A percentile compares a stretch with the other conserved stretches of the same genome.
Evolutionary conservation across 768 basidiomycete genomes (phyloP).

Genomic region (Leccinum boreale): DNA sequence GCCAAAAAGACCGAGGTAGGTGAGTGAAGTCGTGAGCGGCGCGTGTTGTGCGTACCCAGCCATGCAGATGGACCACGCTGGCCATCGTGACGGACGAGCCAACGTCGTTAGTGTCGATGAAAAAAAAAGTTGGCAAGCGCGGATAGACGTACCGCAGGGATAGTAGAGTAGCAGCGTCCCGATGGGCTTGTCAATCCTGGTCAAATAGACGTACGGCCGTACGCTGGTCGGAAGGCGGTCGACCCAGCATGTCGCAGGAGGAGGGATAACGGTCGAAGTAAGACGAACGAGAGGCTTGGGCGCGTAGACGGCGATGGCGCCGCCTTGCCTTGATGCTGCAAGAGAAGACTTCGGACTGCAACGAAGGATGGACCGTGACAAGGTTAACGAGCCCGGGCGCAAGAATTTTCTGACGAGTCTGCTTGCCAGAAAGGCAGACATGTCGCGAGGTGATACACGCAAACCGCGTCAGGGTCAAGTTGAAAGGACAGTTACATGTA

Average conservation of each 20-base stretch:
- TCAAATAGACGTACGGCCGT: constrained; percentile 81
- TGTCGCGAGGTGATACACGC: not conserved
- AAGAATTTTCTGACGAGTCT: constrained; percentile 1
- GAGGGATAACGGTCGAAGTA: constrained; percentile 14
- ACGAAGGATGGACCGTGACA: not conserved
- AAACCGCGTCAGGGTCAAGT: not conserved
- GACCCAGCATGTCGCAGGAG: constrained; percentile 53
- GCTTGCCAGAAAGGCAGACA: constrained; percentile 8
- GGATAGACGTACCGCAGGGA: constrained; percentile 75
- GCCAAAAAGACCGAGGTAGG: constrained; percentile 81
- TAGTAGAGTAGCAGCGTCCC: constrained; percentile 89
- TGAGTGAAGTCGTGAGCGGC: constrained; percentile 65
- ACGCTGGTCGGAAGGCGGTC: constrained; percentile 56
- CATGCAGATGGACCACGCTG: constrained; percentile 99
- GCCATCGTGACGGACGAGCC: not conserved
- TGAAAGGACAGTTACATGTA: not conserved
- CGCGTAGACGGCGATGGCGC: not conserved
- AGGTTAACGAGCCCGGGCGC: not conserved
- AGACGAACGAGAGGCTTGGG: constrained; percentile 12
- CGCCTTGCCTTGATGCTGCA: not conserved
- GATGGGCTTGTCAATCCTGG: constrained; percentile 93
- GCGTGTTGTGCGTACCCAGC: constrained; percentile 76
- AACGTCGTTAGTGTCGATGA: not conserved
- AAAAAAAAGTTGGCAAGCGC: not conserved
- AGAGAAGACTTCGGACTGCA: not conserved